Evolutionary conservation across 2,329 filamentous ascomycete genomes (phyloP), one percentile per base, ranked within the genome.

Genomic region (Aureobasidium vineae): DNA sequence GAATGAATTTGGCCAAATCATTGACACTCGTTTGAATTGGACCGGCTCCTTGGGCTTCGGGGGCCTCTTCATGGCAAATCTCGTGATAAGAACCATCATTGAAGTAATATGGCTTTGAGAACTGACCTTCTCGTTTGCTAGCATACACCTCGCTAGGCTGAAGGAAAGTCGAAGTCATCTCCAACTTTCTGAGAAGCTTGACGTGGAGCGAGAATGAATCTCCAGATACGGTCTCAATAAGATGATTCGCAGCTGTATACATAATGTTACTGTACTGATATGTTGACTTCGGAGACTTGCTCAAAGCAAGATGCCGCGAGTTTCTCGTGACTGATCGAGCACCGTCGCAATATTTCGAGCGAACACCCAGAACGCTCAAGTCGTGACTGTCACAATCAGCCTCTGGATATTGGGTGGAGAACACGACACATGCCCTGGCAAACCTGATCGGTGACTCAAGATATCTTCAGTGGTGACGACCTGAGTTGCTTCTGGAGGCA

Each of bases 391-490:
- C 21, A 70, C 19, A 64, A 67, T 21, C 26, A 67, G 67, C 71
- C 61, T 21, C 8, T 16, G n/a, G 11, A n/a, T 15, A 3, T 6
- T 23, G 21, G 11, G 3, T 13, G 10, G 5, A 6, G 21, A 13
- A 15, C 2, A 47, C 11, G 71, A 57, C 68, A 82, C 80, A 71
- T 80, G 82, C 43, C 75, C 69, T 1, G 83, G 76, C 67, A 84
- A 76, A 11, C 84, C 84, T 0, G 80, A 83, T 5, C 83, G 78
- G 70, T 87, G 84, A 59, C 79, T 79, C 0, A 84, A 76, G 2
- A 83, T 79, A 66, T 87, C 85, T 65, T 86, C 82, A 7, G 86
- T 72, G 0, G 83, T 86, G 47, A 85, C 72, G 67, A 82, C 78
- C 28, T 75, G 72, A 1, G 82, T 86, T 16, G 79, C 77, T 71